A percentile compares a stretch with the other conserved stretches of the same genome.
phyloP scores from a whole-genome alignment of 441 rosid genomes.

The Pelargonium citronellum region DNA sequence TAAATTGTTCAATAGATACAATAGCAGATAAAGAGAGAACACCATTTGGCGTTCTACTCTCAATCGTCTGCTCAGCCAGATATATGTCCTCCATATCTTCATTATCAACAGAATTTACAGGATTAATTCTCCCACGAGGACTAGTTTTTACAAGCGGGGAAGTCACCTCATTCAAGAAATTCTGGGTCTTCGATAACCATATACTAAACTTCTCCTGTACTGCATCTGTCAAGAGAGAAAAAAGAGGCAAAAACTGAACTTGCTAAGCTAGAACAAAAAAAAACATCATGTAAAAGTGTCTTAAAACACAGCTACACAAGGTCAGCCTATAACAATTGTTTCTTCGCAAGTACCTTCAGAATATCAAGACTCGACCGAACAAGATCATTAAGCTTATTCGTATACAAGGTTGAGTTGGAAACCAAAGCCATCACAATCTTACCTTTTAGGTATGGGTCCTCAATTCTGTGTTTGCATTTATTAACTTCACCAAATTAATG shows the following conservation, averaged over 20 bases:
- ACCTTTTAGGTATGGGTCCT: background rate
- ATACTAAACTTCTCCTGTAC: conserved; percentile 61
- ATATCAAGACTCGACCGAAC: too few relatives aligned
- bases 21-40: conserved; percentile 68
- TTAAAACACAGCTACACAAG: too few relatives aligned
- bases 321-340: too few relatives aligned
- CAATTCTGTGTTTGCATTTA: background rate
- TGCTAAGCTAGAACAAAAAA: conserved; percentile 20
- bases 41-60: conserved; percentile 51
- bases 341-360: too few relatives aligned
- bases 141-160: conserved; percentile 51
- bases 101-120: conserved; percentile 34
- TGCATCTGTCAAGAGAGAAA: conserved; percentile 39
- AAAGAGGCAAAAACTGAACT: conserved; percentile 1
- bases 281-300: conserved; percentile 5
- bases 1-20: conserved; percentile 85
- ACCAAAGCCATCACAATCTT: conserved; percentile 1
- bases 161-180: conserved; percentile 48
- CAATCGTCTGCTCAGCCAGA: conserved; percentile 66
- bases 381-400: too few relatives aligned
- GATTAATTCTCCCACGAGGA: conserved; percentile 42
- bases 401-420: background rate
- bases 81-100: conserved; percentile 63
- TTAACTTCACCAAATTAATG: background rate
- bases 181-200: conserved; percentile 83